phyloP scores from a whole-genome alignment of 2,329 filamentous ascomycete genomes.

The Myriosclerotinia curreyana region DNA sequence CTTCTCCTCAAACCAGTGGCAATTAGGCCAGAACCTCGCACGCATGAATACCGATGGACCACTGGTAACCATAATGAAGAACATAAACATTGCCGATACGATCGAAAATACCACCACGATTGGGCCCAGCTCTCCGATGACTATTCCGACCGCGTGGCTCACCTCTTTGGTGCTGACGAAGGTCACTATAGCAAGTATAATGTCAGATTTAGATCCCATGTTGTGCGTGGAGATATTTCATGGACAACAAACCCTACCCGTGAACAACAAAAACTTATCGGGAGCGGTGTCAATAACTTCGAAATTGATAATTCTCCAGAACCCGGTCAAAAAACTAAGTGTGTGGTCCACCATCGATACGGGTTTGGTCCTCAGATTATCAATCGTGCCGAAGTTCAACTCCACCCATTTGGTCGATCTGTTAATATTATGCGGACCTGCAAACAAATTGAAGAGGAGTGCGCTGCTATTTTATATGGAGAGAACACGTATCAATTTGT shows the following conservation, averaged over 20 bases:
- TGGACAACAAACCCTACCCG: not conserved
- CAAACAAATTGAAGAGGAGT: conserved; percentile 7
- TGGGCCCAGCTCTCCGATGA: not conserved
- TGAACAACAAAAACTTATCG: not conserved
- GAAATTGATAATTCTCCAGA: not conserved
- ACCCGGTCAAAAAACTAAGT: not conserved
- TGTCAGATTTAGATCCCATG: too few relatives aligned
- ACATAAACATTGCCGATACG: not conserved
- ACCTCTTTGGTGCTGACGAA: too few relatives aligned
- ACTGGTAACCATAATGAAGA: not conserved
- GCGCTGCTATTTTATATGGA: not conserved
- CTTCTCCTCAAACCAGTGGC: not conserved
- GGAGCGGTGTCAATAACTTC: not conserved
- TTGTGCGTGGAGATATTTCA: not conserved
- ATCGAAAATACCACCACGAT: not conserved
- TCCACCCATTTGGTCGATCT: not conserved
- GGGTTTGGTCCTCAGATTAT: conserved; percentile 4
- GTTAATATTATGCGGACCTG: not conserved
- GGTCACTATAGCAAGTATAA: not conserved
- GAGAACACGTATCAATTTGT: conserved; percentile 1
- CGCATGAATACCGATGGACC: not conserved
- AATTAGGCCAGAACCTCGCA: not conserved
- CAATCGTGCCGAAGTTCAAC: not conserved
- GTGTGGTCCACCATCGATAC: not conserved
- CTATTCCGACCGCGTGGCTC: too few relatives aligned